phyloP scores from a whole-genome alignment of 164 flowering plant genomes.

The Amborella trichopoda region DNA sequence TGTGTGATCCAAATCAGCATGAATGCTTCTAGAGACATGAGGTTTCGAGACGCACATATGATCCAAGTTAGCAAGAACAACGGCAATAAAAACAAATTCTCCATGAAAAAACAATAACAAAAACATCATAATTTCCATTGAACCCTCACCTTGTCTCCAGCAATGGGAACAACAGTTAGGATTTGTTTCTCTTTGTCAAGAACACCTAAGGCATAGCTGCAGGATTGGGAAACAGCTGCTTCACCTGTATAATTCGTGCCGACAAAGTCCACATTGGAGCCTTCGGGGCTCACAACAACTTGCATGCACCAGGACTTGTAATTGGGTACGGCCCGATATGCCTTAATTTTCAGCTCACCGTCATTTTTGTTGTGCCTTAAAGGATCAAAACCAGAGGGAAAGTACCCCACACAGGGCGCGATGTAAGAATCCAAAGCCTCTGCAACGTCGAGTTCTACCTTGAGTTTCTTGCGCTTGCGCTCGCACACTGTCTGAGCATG shows the following conservation, averaged over 20 bases:
- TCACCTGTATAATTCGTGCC: slow-evolving; percentile 68
- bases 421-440: not conserved
- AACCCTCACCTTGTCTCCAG: slow-evolving; percentile 58
- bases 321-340: not conserved
- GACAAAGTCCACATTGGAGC: slow-evolving; percentile 41
- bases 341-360: slow-evolving; percentile 1
- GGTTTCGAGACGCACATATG: too few species aligned
- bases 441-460: not conserved
- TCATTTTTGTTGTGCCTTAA: not conserved
- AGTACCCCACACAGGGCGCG: slow-evolving; percentile 10
- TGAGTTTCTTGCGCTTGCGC: not conserved
- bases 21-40: too few species aligned
- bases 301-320: slow-evolving; percentile 10
- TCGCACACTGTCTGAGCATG: too few species aligned
- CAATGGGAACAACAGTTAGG: slow-evolving; percentile 64
- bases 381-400: slow-evolving; percentile 13
- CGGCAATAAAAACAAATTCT: not conserved
- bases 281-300: slow-evolving; percentile 50
- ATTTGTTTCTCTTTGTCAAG: slow-evolving; percentile 48
- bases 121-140: not conserved
- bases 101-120: not conserved
- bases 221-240: slow-evolving; percentile 34
- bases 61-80: too few species aligned
- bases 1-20: too few species aligned
- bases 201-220: slow-evolving; percentile 61